Base-by-base conservation (phyloP, 2,329 filamentous ascomycete species). In the Acephala macrosclerotiorum region DNA sequence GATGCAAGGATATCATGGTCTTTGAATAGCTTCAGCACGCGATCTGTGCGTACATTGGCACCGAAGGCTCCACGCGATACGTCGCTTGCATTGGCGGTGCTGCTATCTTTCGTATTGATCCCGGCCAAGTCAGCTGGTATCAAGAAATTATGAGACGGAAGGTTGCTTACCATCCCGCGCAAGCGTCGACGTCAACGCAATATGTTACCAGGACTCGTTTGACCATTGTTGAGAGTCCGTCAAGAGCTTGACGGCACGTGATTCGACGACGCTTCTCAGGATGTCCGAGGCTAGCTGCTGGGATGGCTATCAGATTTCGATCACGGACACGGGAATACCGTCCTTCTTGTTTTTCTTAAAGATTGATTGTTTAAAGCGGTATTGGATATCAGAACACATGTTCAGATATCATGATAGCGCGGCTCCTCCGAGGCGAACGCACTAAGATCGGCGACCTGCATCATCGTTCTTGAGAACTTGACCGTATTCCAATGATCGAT, bases 181-280 rank as follows among this genome's bases (percentile, higher is more conserved):
- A 77, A 25, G 78, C 78, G 67, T 80, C 79, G n/a, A 80, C 74
- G 64, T 81, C 79, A 63, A 81, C 76, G 55, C 79, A 78, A 66
- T 80, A 81, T 29, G 76, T 74, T 22, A 79, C 77, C 1, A 80
- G 72, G 1, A 78, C 77, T 63, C 79, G 69, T 67, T 80, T 80
- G 20, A 55, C 62, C 65, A 62, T 67, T 53, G 49, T 49, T 49
- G 45, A 49, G 9, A 8, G 11, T 49, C 18, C 2, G 5, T 42
- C 38, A 4, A 6, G 38, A 42, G 38, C 4, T n/a, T n/a, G 14
- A 3, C 4, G 38, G 18, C 38, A 42, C 12, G 38, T 42, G 18
- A 42, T 42, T 12, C 14, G 5, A 42, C 38, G 18, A 42, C 14
- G 38, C 12, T 42, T n/a, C 38, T 42, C 38, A 42, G 14, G 7